Evolutionary conservation across 352 stramenopile genomes (phyloP).

Genomic region (Pythium biforme): DNA sequence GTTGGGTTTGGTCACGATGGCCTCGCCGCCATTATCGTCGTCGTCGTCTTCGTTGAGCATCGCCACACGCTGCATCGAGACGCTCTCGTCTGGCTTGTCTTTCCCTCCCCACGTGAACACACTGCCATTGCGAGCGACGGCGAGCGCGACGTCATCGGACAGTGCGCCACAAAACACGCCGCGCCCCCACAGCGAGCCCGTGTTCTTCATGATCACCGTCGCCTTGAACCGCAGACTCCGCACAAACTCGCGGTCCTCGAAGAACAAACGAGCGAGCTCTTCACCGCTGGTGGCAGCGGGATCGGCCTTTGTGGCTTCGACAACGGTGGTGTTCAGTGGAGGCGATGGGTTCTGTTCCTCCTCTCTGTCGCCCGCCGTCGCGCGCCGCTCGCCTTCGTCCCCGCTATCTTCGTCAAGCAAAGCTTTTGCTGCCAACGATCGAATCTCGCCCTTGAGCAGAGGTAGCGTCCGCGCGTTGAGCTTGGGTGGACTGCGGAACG

Average conservation of each 20-base stretch:
- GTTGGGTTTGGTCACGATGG: too few species aligned
- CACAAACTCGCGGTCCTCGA: conserved; percentile 64
- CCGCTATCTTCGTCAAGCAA: conserved; percentile 1
- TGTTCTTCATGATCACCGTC: conserved; percentile 84
- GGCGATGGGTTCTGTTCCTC: not conserved
- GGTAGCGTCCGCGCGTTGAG: conserved; percentile 44
- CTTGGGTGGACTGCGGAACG: conserved; percentile 58
- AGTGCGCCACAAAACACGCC: conserved; percentile 76
- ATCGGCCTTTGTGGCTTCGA: not conserved
- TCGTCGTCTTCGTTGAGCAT: conserved; percentile 35
- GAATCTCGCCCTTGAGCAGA: conserved; percentile 25
- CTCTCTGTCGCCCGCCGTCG: not conserved
- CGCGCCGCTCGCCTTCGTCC: not conserved
- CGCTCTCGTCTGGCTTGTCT: conserved; percentile 33
- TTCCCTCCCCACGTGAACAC: conserved; percentile 91
- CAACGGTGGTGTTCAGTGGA: not conserved
- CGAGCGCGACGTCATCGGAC: conserved; percentile 87
- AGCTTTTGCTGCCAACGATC: conserved; percentile 12
- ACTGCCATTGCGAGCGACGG: conserved; percentile 70
- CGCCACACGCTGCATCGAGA: conserved; percentile 20
- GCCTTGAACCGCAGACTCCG: conserved; percentile 65
- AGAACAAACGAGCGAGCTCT: conserved; percentile 64
- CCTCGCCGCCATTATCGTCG: conserved; percentile 12
- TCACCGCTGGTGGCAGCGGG: conserved; percentile 31
- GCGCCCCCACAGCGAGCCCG: conserved; percentile 87